These are phyloP conservation scores for Allium sativum DNA, from an alignment of 106 monocot genomes.

Conservation along the genomic window DNA sequence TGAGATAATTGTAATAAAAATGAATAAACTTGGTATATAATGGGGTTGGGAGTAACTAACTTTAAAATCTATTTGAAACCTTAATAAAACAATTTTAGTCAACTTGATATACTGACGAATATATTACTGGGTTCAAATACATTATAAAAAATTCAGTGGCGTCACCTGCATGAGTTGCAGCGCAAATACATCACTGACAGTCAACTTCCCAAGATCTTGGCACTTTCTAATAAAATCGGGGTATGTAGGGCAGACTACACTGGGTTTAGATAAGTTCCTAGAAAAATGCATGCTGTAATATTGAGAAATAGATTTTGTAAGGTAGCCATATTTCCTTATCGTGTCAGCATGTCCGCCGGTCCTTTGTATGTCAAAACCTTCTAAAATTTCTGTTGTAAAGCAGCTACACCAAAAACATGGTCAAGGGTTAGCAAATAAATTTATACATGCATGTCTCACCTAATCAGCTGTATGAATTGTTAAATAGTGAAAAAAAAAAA, in stretches of 20 bases:
- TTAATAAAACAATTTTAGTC: no score
- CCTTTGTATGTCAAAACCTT: slow-evolving; percentile 96
- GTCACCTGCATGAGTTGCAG: slow-evolving; percentile 98
- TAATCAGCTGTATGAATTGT: no score
- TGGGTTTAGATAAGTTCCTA: slow-evolving; percentile 1
- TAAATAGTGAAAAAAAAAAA: no score
- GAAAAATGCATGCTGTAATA: slow-evolving; percentile 49
- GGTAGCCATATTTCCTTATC: slow-evolving; percentile 64
- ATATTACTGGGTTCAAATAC: no score
- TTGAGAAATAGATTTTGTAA: slow-evolving; percentile 66
- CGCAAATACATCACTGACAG: slow-evolving; percentile 76
- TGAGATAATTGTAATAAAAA: not conserved
- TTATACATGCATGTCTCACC: not conserved
- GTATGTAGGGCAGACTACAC: slow-evolving; percentile 42
- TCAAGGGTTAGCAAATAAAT: not conserved
- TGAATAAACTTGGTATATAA: no score
- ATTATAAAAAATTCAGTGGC: no score
- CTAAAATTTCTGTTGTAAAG: slow-evolving; percentile 91
- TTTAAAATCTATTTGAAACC: no score
- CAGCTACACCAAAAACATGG: slow-evolving; percentile 45
- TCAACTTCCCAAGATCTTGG: slow-evolving; percentile 69
- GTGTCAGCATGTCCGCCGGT: slow-evolving; percentile 78
- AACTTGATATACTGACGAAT: no score
- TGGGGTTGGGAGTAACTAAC: no score
- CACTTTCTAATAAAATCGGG: slow-evolving; percentile 68